Evolutionary conservation across 495 filamentous ascomycete genomes (phyloP).

Genomic region (Neurospora sp.): DNA sequence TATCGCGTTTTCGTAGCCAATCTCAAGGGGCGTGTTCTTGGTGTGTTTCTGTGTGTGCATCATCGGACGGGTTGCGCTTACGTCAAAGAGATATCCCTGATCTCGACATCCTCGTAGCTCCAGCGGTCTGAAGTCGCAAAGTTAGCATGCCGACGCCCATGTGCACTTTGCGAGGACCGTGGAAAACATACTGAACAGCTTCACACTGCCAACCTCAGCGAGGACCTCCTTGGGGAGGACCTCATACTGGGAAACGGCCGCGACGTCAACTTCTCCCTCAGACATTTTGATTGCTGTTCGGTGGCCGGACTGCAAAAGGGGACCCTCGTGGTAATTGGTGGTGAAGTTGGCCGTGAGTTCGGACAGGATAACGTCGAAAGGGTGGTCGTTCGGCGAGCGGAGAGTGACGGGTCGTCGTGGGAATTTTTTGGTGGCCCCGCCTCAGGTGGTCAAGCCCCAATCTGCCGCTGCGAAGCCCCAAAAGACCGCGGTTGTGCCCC

Average conservation of each 20-base stretch:
- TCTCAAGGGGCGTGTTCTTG: not conserved
- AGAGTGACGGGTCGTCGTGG: not conserved
- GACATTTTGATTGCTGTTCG: slow-evolving; percentile 59
- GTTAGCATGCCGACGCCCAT: slow-evolving; percentile 16
- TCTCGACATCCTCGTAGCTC: slow-evolving; percentile 99
- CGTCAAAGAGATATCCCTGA: slow-evolving; percentile 98
- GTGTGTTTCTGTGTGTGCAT: not conserved
- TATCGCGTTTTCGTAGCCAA: not conserved
- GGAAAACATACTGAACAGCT: slow-evolving; percentile 71
- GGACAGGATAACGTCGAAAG: not conserved
- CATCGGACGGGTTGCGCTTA: slow-evolving; percentile 43
- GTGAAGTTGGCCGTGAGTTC: not conserved
- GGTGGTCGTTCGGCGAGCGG: not conserved
- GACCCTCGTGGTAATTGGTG: not conserved
- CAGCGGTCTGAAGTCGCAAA: slow-evolving; percentile 27
- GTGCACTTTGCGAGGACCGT: slow-evolving; percentile 20
- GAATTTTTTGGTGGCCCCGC: slow-evolving; percentile 34
- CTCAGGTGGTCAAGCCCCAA: slow-evolving; percentile 11
- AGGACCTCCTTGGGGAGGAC: slow-evolving; percentile 93
- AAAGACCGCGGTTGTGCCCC: slow-evolving; percentile 8
- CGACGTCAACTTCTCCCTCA: slow-evolving; percentile 95
- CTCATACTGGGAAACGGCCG: slow-evolving; percentile 56
- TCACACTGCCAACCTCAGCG: slow-evolving; percentile 82
- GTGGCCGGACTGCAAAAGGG: not conserved
- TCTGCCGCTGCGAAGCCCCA: slow-evolving; percentile 15